Conservation (phyloP, 2,329 filamentous ascomycete genomes). For the Arthrobotrys musiformis region DNA sequence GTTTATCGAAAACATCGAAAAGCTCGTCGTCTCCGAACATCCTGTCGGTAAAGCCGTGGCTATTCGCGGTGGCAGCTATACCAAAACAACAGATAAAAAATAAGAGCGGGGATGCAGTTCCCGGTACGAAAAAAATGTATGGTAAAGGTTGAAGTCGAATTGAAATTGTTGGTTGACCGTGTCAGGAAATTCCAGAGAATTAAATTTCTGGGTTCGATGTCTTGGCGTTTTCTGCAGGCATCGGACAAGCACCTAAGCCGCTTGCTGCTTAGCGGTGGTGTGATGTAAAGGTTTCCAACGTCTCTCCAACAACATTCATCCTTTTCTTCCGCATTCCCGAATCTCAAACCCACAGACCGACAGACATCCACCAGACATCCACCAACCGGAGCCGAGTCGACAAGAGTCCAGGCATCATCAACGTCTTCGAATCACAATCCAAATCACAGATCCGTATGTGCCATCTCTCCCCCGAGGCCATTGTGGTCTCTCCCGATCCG, state of each 20-base stretch:
- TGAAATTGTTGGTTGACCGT: neutral
- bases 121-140: no score
- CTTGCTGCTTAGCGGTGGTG: constrained; percentile 9
- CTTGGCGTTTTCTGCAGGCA: constrained; percentile 14
- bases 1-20: constrained; percentile 83
- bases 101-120: neutral
- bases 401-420: constrained; percentile 11
- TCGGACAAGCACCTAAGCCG: neutral
- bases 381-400: constrained; percentile 3
- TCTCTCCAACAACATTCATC: constrained; percentile 8
- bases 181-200: constrained; percentile 8
- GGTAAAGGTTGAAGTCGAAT: constrained; percentile 10
- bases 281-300: constrained; percentile 14
- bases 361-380: neutral
- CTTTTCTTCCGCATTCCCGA: constrained; percentile 12
- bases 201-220: constrained; percentile 18
- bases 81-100: neutral
- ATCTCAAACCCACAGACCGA: neutral
- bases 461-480: neutral
- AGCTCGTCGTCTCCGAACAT: constrained; percentile 71
- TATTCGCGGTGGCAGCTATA: neutral
- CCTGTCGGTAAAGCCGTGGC: neutral
- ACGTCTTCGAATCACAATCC: neutral
- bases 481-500: neutral
- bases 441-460: neutral